Conservation (phyloP, 148 eudicot genomes). For the Dianthus caryophyllus region DNA sequence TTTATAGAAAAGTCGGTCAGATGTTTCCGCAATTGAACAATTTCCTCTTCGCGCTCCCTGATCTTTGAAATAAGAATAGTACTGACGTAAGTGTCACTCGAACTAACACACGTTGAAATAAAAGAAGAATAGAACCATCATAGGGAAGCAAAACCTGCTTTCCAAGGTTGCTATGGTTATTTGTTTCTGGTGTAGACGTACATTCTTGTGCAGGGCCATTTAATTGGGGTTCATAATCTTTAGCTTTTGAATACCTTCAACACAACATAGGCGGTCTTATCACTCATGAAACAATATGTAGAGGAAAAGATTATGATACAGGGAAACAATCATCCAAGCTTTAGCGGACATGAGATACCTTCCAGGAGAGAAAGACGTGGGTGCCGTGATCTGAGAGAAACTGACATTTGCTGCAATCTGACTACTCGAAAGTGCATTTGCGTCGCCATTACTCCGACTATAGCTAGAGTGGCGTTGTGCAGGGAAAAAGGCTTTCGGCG, state of each 20-base stretch:
- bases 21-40: constrained; percentile 58
- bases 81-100: constrained; percentile 18
- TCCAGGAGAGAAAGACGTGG: constrained; percentile 52
- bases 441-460: constrained; percentile 42
- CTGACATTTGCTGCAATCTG: constrained; percentile 48
- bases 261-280: constrained; percentile 17
- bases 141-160: constrained; percentile 52
- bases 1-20: constrained; percentile 74
- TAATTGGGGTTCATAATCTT: constrained; percentile 40
- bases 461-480: constrained; percentile 31
- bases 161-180: constrained; percentile 41
- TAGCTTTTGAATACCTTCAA: constrained; percentile 45
- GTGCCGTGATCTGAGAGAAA: constrained; percentile 44
- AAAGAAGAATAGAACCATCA: not conserved
- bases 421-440: constrained; percentile 38
- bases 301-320: not conserved
- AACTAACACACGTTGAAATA: constrained; percentile 11
- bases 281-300: not conserved
- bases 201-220: constrained; percentile 44
- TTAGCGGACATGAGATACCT: constrained; percentile 43
- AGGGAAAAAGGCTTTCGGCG: constrained; percentile 30
- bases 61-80: constrained; percentile 37
- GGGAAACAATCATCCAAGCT: constrained; percentile 7
- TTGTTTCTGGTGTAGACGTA: constrained; percentile 53
- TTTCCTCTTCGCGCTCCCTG: constrained; percentile 77